Evolutionary conservation across 169 alveolate genomes (phyloP).

Genomic region (Eimeria mitis): DNA sequence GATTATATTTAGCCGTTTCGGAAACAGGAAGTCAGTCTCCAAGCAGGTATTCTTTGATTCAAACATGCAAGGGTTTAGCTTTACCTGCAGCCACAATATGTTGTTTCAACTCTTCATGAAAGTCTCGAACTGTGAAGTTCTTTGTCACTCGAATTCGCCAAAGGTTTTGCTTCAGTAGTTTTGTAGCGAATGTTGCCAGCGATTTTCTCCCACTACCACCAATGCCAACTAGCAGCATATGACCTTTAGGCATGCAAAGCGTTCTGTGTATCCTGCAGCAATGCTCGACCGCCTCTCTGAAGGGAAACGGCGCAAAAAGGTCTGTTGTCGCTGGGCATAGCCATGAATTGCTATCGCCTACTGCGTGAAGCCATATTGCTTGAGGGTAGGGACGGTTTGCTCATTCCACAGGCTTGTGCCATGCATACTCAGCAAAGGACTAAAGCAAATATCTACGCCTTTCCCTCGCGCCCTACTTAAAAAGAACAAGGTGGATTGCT

Average conservation of each 20-base stretch:
- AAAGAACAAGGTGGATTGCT: constrained; percentile 95
- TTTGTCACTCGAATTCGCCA: constrained; percentile 94
- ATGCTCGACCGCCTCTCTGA: constrained; percentile 95
- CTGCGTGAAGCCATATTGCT: not conserved
- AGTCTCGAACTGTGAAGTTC: constrained; percentile 93
- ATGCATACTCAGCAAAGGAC: not conserved
- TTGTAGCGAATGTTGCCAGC: constrained; percentile 96
- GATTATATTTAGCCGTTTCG: not conserved
- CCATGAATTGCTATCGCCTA: not conserved
- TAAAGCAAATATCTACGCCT: not conserved
- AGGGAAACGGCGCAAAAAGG: not conserved
- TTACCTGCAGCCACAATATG: constrained; percentile 95
- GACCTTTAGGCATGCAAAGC: constrained; percentile 97
- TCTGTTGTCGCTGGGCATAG: not conserved
- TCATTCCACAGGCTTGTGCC: not conserved
- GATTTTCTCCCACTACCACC: constrained; percentile 99
- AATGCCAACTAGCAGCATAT: constrained; percentile 97
- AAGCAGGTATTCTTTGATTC: not conserved
- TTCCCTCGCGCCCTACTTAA: constrained; percentile 91
- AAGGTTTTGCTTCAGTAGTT: constrained; percentile 91
- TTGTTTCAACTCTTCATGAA: constrained; percentile 95
- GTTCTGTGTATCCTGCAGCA: constrained; percentile 96
- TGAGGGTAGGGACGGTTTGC: not conserved
- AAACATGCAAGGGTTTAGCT: not conserved
- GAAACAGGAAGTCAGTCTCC: not conserved